Conservation (phyloP, 2,329 filamentous ascomycete genomes). For the Trematosphaeria pertusa region DNA sequence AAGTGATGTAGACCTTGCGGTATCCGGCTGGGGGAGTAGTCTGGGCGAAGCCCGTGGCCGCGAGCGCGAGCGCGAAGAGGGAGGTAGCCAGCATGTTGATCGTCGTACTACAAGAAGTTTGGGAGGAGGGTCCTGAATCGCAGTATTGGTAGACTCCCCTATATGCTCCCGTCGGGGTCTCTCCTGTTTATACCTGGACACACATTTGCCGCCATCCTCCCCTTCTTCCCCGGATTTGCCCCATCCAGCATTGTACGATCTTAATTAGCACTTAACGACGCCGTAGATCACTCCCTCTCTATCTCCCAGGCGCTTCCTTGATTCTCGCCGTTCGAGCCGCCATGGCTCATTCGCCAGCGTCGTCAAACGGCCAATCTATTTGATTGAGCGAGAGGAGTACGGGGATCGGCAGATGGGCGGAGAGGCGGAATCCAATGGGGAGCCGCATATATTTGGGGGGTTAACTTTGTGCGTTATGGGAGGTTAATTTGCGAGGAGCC, state of each 20-base stretch:
- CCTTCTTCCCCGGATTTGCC: not conserved
- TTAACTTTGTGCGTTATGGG: constrained; percentile 1
- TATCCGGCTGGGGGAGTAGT: constrained; percentile 28
- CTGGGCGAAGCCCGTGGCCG: constrained; percentile 28
- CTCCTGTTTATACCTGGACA: constrained; percentile 17
- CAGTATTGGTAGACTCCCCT: too few relatives aligned
- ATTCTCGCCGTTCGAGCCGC: not conserved
- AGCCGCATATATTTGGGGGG: constrained; percentile 4
- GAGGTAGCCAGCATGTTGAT: constrained; percentile 27
- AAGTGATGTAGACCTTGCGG: constrained; percentile 38
- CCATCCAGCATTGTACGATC: constrained; percentile 3
- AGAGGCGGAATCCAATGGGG: constrained; percentile 5
- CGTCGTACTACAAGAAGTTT: constrained; percentile 1
- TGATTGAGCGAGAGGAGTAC: constrained; percentile 1
- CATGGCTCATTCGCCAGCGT: constrained; percentile 7
- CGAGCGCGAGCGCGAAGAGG: constrained; percentile 27
- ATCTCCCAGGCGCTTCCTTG: not conserved
- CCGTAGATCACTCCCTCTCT: constrained; percentile 1
- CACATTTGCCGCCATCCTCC: constrained; percentile 1
- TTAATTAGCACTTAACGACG: constrained; percentile 14
- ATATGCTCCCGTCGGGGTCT: not conserved
- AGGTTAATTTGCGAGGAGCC: constrained; percentile 13
- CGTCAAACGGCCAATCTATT: constrained; percentile 4
- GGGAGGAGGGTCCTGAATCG: not conserved
- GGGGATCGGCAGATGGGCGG: constrained; percentile 6